Evolutionary conservation across 208 protist genomes (phyloP), one percentile per base, ranked within the genome.

Genomic region (Crithidia expoeki): DNA sequence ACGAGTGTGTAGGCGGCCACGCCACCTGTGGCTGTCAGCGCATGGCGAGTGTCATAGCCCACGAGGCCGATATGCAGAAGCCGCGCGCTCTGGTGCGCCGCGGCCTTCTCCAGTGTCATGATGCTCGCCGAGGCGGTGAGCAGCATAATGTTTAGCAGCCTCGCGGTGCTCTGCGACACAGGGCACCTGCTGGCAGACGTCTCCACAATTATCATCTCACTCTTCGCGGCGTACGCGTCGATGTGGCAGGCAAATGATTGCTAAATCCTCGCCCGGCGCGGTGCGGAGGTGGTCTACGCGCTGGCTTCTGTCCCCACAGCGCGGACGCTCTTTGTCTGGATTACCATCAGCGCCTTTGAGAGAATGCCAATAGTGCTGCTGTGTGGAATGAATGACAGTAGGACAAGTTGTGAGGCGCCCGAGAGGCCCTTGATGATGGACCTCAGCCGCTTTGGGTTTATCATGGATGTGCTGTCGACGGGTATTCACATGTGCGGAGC

Each of bases 401-500:
- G 46, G 6, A 56, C 2, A 11, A 42, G 11, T 16, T 68, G 60
- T 16, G 60, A 74, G 50, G 60, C 57, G 69, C 52, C 62, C n/a
- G 50, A 63, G 38, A 68, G 60, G 10, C 69, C 59, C 17, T 28
- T 74, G 27, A 74, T 74, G 69, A 67, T 68, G 69, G 52, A 25
- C 4, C 60, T 74, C 4, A 60, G 60, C 42, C n/a, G 30, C 53
- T 74, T 74, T 16, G 59, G 69, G 7, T 68, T 74, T 10, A 14
- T 30, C 38, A 74, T 74, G 69, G 68, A 68, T 42, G 69, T 74
- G 59, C 32, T 74, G 59, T 40, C 62, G 38, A 74, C 49, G 25
- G 40, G 60, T 52, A 74, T 74, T 14, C 69, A 61, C 21, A 68
- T 56, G 25, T 74, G 60, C 27, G 60, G 69, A 21, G 44, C 52